These are phyloP conservation scores for Dictyophora rubrovolvata DNA, from an alignment of 768 basidiomycete genomes.

Conservation along the genomic window DNA sequence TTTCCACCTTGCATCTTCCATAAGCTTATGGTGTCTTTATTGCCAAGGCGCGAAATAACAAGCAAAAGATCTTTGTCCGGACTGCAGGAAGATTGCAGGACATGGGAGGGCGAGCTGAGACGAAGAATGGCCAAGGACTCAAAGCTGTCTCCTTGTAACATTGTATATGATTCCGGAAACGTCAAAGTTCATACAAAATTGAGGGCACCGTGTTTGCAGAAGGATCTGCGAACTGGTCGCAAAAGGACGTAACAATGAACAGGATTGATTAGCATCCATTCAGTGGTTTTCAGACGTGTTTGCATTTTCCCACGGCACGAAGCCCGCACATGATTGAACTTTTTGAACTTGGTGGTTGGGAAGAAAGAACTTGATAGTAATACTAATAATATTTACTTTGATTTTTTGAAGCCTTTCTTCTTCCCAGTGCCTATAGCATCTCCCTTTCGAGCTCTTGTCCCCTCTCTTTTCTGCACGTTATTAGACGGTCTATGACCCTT, in stretches of 20 bases:
- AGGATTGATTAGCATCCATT: too few relatives aligned
- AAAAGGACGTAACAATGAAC: too few relatives aligned
- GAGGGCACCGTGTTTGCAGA: too few relatives aligned
- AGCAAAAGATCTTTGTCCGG: slow-evolving; percentile 77
- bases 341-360: too few relatives aligned
- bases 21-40: slow-evolving; percentile 58
- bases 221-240: too few relatives aligned
- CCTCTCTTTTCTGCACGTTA: slow-evolving; percentile 38
- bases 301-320: not conserved
- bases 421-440: slow-evolving; percentile 42
- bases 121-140: slow-evolving; percentile 44
- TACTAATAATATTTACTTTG: not conserved
- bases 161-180: not conserved
- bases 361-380: too few relatives aligned
- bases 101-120: slow-evolving; percentile 45
- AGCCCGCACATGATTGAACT: too few relatives aligned
- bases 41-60: slow-evolving; percentile 55
- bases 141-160: slow-evolving; percentile 2
- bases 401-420: slow-evolving; percentile 25
- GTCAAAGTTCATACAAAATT: not conserved
- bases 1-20: slow-evolving; percentile 76
- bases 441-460: slow-evolving; percentile 54
- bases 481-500: slow-evolving; percentile 45
- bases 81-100: slow-evolving; percentile 61
- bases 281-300: not conserved